Base-by-base conservation (phyloP, 805 yeast species). In the Myxozyma udenii region DNA sequence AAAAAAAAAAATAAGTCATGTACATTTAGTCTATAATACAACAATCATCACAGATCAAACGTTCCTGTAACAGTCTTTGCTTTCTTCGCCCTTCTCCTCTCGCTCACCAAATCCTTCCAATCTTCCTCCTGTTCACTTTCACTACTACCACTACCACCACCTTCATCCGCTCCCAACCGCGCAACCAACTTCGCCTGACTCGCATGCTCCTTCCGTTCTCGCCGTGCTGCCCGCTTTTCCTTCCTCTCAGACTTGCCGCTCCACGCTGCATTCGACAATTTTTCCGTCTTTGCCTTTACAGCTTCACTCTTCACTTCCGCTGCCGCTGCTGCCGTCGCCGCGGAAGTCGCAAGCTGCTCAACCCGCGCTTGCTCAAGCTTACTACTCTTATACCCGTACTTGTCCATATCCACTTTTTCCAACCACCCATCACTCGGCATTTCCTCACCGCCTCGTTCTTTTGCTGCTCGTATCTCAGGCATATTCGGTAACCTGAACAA, bases 101-200 rank as follows among this genome's bases (percentile, higher is more conserved):
- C 77, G 56, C 79, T 71, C 1, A 91, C 84, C 22, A 84, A 63
- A 26, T 85, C 90, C 69, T 93, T 93, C 98, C 98, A 93, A 69
- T 93, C 98, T 38, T 73, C 77, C 46, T 75, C 78, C 21, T 60
- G 9, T 6, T 55, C 60, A 12, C 57, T 63, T 16, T 39, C 46
- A n/a, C 43, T 1, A 70, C 69, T 45, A 77, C 44, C 83, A 40
- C 62, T 66, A 55, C 67, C 70, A 40, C 61, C 66, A 53, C 67
- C 70, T n/a, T 61, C 63, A 21, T 57, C 65, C 3, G 64, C 65
- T n/a, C 65, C 71, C 19, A 66, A 69, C 12, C 55, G 62, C 14
- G 74, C 76, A 23, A 70, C 74, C 3, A 67, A 73, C 7, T 75
- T 73, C 16, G 74, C 70, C 30, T 74, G 78, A 26, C 70, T 73